Conservation (phyloP, 2,329 filamentous ascomycete species). For the Septoria linicola region DNA sequence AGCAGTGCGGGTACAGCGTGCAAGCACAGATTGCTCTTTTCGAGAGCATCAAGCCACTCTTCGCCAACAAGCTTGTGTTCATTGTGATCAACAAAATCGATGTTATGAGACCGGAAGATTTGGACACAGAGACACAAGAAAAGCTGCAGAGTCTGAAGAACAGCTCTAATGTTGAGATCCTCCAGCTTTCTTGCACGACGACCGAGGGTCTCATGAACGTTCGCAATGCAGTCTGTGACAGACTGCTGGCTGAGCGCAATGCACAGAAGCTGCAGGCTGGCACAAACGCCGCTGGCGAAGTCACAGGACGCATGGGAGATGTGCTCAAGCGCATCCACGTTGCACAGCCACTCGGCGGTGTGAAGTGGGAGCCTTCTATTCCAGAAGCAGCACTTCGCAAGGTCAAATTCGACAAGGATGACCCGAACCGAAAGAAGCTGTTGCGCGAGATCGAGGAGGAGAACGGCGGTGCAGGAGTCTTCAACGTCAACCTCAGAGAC, state of each 20-base stretch:
- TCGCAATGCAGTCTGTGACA: conserved; percentile 92
- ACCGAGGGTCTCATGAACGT: conserved; percentile 91
- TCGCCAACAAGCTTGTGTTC: conserved; percentile 96
- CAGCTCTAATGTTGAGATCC: conserved; percentile 83
- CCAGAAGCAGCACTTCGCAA: conserved; percentile 77
- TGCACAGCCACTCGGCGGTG: conserved; percentile 83
- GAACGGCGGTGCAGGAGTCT: conserved; percentile 92
- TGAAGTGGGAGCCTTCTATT: conserved; percentile 69
- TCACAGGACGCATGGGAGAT: conserved; percentile 79
- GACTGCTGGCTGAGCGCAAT: conserved; percentile 87
- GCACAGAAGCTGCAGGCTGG: conserved; percentile 92
- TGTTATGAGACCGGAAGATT: conserved; percentile 79
- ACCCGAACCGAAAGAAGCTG: conserved; percentile 77
- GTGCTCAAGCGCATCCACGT: conserved; percentile 95
- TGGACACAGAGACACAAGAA: conserved; percentile 74
- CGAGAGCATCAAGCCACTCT: conserved; percentile 93
- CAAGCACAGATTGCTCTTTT: conserved; percentile 91
- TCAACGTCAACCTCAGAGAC: conserved; percentile 85
- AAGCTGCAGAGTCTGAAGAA: conserved; percentile 79
- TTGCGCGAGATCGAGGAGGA: conserved; percentile 87
- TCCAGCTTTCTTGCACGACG: conserved; percentile 92
- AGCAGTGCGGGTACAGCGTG: conserved; percentile 94
- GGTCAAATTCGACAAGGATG: conserved; percentile 86
- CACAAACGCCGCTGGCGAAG: conserved; percentile 73
- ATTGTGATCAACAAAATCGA: conserved; percentile 99